Evolutionary conservation across 805 yeast species (phyloP).

Genomic region (Kazachstania viticola): DNA sequence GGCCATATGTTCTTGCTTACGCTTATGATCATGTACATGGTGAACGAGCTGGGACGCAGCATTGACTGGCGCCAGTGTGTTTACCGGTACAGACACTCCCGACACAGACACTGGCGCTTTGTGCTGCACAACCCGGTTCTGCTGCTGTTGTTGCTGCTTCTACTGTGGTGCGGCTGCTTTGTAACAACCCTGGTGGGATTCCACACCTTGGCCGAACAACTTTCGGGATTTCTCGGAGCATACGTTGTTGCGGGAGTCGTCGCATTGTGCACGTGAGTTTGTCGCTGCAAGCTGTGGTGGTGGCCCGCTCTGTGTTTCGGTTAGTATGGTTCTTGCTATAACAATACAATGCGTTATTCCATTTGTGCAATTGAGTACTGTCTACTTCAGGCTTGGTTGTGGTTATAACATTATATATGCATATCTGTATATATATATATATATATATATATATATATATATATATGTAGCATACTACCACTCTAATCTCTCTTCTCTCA

Average conservation of each 20-base stretch:
- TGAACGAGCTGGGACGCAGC: slow-evolving; percentile 38
- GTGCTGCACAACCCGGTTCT: slow-evolving; percentile 18
- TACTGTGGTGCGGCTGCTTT: slow-evolving; percentile 79
- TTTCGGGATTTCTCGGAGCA: slow-evolving; percentile 59
- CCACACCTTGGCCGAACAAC: slow-evolving; percentile 69
- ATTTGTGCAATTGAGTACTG: too few species aligned
- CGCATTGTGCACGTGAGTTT: too few species aligned
- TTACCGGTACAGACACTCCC: neutral
- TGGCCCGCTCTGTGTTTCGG: too few species aligned
- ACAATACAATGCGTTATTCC: too few species aligned
- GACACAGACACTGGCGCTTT: neutral
- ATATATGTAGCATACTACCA: too few species aligned
- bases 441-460: too few species aligned
- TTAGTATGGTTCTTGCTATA: too few species aligned
- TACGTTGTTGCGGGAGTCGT: slow-evolving; percentile 19
- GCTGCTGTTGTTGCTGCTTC: slow-evolving; percentile 24
- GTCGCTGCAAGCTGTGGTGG: too few species aligned
- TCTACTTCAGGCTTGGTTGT: too few species aligned
- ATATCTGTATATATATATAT: too few species aligned
- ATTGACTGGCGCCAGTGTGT: neutral
- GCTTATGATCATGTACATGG: slow-evolving; percentile 34
- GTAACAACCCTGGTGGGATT: slow-evolving; percentile 65
- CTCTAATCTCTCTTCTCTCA: too few species aligned
- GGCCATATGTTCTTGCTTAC: slow-evolving; percentile 78
- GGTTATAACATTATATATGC: too few species aligned